Base-by-base conservation (phyloP, 345 rosid genomes). In the Triadica sebifera region DNA sequence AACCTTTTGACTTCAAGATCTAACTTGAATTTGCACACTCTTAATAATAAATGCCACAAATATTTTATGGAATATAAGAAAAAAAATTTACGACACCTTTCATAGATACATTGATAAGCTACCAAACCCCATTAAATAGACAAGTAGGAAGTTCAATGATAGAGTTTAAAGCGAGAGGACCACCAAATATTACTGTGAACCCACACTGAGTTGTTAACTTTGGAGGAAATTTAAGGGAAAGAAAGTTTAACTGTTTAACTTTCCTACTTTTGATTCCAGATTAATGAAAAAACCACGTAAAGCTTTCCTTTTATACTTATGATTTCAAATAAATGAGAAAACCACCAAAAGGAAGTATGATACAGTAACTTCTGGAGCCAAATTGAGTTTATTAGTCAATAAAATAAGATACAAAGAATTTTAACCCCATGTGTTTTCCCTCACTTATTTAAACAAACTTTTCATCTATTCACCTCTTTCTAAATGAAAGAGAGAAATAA, bases 1-100 rank as follows among this genome's bases (percentile, higher is more conserved):
- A 70, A 75, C 67, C 70, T 82, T 76, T 61, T 69, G 80, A 70
- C 77, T 77, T 73, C 57, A 71, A 84, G 61, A 69, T 74, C 53
- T 68, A 52, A 70, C 49, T 60, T 74, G 71, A 79, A 45, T 43
- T 79, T 76, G 71, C 29, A 56, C 49, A 62, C 29, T 66, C 77
- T 41, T 12, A 55, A 68, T 19, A 16, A 12, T 63, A 20, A 83
- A 45, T 45, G 24, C 19, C 13, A 37, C 71, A 49, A 12, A 49
- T 7, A 58, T 57, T 56, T 64, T 70, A 34, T 13, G 46, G 9
- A 17, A 24, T 38, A 53, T 38, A 49, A 70, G 34, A 37, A 69
- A 53, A 6, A 45, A 39, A 55, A 59, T 37, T 20, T 47, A 58
- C 38, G 12, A 37, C 12, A 76, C 57, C 57, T 39, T 56, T 51